Base-by-base conservation (phyloP, 2,329 filamentous ascomycete species). In the Aspergillus sp. region DNA sequence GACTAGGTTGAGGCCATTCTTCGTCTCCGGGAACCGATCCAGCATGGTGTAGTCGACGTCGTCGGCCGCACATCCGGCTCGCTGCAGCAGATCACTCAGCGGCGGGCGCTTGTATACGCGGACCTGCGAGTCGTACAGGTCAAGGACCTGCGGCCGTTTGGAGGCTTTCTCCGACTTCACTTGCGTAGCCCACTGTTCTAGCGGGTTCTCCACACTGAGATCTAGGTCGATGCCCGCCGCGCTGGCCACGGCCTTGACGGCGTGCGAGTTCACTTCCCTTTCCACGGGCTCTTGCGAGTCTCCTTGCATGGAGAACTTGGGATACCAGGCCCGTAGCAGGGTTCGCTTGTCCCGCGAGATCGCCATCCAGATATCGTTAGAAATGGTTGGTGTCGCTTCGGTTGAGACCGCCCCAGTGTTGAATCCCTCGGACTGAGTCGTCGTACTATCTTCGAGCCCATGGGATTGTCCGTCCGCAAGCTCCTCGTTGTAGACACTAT, bases 401-500 rank as follows among this genome's bases (percentile, higher is more conserved):
- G 57, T 38, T 8, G 54, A 49, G 2, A 52, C 33, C 24, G 55
- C 60, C 20, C 61, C 56, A 32, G 64, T 64, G 43, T 60, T 57
- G 52, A 65, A 64, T 17, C 67, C 64, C 20, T 62, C 52, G 6
- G 48, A 19, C 16, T 35, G 46, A 8, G 48, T 20, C 9, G 52
- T 32, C 4, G 55, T 48, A 1, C 47, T 33, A 8, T 60, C 55
- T 4, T 51, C 47, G 6, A 48, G 45, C 16, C 16, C 53, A 49
- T 65, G 59, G 5, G 63, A 51, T 51, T 65, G 69, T 0, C 72
- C 77, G 56, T 79, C 72, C 11, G 87, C 88, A n/a, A 96, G 79
- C 67, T 99, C 94, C 58, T 95, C 89, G 58, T 97, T 99, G 52
- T 88, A 88, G 1, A 88, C 82, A 65, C 92, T 90, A 32, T 81